phyloP scores from a whole-genome alignment of 1,284 basidiomycete genomes.

The Pterulicium gracile region DNA sequence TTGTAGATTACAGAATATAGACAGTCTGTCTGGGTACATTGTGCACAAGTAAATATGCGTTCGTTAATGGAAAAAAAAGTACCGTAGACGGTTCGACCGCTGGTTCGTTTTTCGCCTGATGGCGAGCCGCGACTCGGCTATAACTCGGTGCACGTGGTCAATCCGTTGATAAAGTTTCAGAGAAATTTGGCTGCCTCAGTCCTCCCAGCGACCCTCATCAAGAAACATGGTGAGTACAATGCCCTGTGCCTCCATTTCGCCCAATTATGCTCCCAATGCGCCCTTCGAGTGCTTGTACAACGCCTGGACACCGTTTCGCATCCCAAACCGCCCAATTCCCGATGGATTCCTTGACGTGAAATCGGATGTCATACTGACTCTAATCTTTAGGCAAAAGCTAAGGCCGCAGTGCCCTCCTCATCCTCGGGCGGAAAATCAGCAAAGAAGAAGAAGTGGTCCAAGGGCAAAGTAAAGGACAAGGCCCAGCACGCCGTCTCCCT shows the following conservation, averaged over 20 bases:
- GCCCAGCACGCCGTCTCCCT: constrained; percentile 90
- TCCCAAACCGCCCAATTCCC: not conserved
- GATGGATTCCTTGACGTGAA: not conserved
- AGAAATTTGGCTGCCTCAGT: too few relatives aligned
- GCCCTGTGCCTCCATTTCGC: not conserved
- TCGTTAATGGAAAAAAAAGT: too few relatives aligned
- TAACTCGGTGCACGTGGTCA: too few relatives aligned
- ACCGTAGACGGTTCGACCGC: too few relatives aligned
- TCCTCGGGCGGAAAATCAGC: constrained; percentile 71
- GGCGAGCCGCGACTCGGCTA: too few relatives aligned
- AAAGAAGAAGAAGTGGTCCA: constrained; percentile 99
- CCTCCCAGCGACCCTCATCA: too few relatives aligned
- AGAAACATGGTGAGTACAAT: too few relatives aligned
- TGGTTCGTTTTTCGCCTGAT: too few relatives aligned
- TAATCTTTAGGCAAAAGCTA: constrained; percentile 38
- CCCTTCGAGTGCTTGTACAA: not conserved
- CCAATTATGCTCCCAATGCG: not conserved
- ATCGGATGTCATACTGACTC: not conserved
- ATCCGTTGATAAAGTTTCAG: too few relatives aligned
- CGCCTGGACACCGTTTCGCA: not conserved
- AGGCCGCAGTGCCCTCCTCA: constrained; percentile 61
- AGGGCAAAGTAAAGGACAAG: constrained; percentile 99
- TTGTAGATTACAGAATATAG: too few relatives aligned
- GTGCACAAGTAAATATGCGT: too few relatives aligned
- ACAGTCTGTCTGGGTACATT: too few relatives aligned